phyloP scores from a whole-genome alignment of 768 basidiomycete species.

The Daedalea quercina region DNA sequence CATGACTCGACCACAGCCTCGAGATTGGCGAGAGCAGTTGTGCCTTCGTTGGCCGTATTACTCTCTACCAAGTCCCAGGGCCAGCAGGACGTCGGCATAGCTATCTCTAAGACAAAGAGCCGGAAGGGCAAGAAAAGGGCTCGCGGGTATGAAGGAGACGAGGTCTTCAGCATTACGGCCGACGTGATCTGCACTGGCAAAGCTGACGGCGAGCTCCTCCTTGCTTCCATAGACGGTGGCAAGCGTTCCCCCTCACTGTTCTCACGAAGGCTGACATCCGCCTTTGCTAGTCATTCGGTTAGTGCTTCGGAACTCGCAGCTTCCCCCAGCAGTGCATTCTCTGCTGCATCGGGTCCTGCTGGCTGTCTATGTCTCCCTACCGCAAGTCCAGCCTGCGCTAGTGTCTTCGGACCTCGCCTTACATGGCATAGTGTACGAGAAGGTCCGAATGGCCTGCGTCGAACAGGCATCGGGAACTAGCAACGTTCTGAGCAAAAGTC shows the following conservation, averaged over 20 bases:
- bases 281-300: constrained; percentile 38
- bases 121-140: constrained; percentile 65
- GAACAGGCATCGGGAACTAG: constrained; percentile 49
- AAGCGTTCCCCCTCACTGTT: constrained; percentile 8
- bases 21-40: constrained; percentile 47
- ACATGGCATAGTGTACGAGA: constrained; percentile 35
- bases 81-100: constrained; percentile 17
- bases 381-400: constrained; percentile 46
- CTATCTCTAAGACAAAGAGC: constrained; percentile 22
- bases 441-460: constrained; percentile 41
- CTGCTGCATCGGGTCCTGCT: constrained; percentile 52
- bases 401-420: constrained; percentile 48
- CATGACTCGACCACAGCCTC: constrained; percentile 42
- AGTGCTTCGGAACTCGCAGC: constrained; percentile 41
- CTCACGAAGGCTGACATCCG: neutral
- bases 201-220: constrained; percentile 45
- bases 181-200: constrained; percentile 40
- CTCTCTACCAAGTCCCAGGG: constrained; percentile 34
- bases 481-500: constrained; percentile 52
- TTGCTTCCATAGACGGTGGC: constrained; percentile 54
- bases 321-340: constrained; percentile 50
- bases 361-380: constrained; percentile 49
- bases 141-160: constrained; percentile 70
- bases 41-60: constrained; percentile 43
- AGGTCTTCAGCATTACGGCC: constrained; percentile 48